These are phyloP conservation scores for Boletus tomentosulus DNA, from an alignment of 768 basidiomycete genomes.

Conservation along the genomic window DNA sequence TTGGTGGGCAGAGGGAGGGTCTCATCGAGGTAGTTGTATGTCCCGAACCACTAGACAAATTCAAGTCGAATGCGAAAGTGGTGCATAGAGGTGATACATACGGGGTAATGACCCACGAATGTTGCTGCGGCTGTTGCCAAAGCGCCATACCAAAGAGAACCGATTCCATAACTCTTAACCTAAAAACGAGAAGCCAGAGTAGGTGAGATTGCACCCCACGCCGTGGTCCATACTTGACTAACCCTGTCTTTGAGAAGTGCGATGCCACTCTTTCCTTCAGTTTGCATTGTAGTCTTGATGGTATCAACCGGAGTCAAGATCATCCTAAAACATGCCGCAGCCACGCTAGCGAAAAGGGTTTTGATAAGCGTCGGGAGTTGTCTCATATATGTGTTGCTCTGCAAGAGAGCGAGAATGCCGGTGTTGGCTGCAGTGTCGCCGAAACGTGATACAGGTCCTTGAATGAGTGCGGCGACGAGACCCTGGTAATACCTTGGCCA, in stretches of 20 bases:
- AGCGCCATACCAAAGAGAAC: slow-evolving; percentile 86
- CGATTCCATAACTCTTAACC: slow-evolving; percentile 73
- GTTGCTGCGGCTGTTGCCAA: slow-evolving; percentile 90
- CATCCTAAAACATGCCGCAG: slow-evolving; percentile 86
- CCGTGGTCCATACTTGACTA: slow-evolving; percentile 11
- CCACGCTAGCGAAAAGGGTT: slow-evolving; percentile 72
- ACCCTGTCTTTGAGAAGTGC: slow-evolving; percentile 65
- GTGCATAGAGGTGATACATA: slow-evolving; percentile 30
- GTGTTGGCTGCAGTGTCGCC: slow-evolving; percentile 95
- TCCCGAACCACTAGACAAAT: slow-evolving; percentile 66
- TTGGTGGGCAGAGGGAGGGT: slow-evolving; percentile 55
- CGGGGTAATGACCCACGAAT: slow-evolving; percentile 89
- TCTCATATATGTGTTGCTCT: slow-evolving; percentile 69
- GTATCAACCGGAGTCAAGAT: slow-evolving; percentile 92
- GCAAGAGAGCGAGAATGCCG: slow-evolving; percentile 81
- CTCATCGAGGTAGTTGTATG: slow-evolving; percentile 76
- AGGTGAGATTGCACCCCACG: not conserved
- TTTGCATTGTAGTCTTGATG: slow-evolving; percentile 92
- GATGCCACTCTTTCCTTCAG: slow-evolving; percentile 73
- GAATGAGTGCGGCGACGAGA: slow-evolving; percentile 77
- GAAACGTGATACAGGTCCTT: slow-evolving; percentile 81
- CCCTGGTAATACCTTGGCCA: slow-evolving; percentile 87
- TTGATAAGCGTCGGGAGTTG: slow-evolving; percentile 61
- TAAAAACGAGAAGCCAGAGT: slow-evolving; percentile 23
- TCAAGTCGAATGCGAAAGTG: not conserved